A percentile compares a stretch with the other conserved stretches of the same genome.
Evolutionary conservation across 768 basidiomycete species (phyloP).

Genomic region (Termitomyces sp.): DNA sequence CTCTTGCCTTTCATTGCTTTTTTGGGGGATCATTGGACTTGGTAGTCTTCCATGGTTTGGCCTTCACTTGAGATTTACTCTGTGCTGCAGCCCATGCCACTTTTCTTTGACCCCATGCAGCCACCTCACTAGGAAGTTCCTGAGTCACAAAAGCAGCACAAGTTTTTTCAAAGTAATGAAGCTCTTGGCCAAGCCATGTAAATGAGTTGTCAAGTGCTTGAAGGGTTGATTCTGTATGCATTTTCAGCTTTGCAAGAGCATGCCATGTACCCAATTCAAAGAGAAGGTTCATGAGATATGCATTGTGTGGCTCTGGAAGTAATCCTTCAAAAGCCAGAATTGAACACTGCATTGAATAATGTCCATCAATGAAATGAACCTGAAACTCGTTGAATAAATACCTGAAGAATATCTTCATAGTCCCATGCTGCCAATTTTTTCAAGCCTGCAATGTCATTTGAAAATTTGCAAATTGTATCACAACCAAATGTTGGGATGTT

Average conservation of each 20-base stretch:
- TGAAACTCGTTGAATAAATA: neutral
- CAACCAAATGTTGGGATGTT: conserved; percentile 5
- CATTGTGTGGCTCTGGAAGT: conserved; percentile 21
- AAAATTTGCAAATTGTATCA: conserved; percentile 17
- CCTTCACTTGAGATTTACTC: neutral
- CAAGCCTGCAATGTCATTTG: conserved; percentile 16
- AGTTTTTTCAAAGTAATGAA: conserved; percentile 7
- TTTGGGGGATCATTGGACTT: neutral
- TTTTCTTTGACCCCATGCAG: neutral
- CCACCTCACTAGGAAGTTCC: conserved; percentile 8
- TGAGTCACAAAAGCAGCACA: conserved; percentile 6
- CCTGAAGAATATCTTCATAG: conserved; percentile 21
- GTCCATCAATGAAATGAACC: neutral
- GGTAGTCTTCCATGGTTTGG: neutral
- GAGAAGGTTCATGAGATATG: neutral
- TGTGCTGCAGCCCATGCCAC: neutral
- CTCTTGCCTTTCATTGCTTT: neutral
- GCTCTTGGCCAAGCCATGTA: conserved; percentile 7
- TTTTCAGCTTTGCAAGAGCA: conserved; percentile 18
- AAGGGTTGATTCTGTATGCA: conserved; percentile 16
- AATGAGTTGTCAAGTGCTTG: conserved; percentile 5
- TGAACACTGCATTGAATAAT: conserved; percentile 21
- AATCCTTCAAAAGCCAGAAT: conserved; percentile 34
- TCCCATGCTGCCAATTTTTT: conserved; percentile 21
- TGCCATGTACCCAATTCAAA: conserved; percentile 20